Evolutionary conservation across 768 basidiomycete genomes (phyloP).

Genomic region (Leccinum incarnatum): DNA sequence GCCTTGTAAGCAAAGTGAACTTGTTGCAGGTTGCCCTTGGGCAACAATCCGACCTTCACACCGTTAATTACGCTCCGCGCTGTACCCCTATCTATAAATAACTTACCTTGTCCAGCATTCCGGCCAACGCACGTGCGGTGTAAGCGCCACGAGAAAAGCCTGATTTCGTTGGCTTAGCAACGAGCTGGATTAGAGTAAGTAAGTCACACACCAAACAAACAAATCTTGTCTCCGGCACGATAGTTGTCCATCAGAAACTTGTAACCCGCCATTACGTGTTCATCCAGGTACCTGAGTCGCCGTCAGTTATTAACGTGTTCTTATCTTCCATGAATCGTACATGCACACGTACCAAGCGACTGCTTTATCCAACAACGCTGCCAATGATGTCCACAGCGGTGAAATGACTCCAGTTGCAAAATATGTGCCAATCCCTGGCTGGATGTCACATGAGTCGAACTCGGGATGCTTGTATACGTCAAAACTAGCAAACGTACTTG

Average conservation of each 20-base stretch:
- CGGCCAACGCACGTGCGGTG: slow-evolving; percentile 69
- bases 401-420: slow-evolving; percentile 65
- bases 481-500: slow-evolving; percentile 44
- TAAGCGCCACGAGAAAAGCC: slow-evolving; percentile 80
- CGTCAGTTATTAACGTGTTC: background rate
- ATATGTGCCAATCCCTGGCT: slow-evolving; percentile 52
- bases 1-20: slow-evolving; percentile 73
- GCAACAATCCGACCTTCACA: slow-evolving; percentile 65
- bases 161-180: slow-evolving; percentile 25
- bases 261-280: slow-evolving; percentile 77
- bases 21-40: slow-evolving; percentile 65
- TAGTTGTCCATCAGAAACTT: slow-evolving; percentile 79
- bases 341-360: slow-evolving; percentile 61
- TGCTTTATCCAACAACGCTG: slow-evolving; percentile 63
- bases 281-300: slow-evolving; percentile 57
- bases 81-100: background rate
- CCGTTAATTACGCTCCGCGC: background rate
- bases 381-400: slow-evolving; percentile 55
- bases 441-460: background rate
- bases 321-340: background rate
- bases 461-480: background rate
- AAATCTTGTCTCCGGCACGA: slow-evolving; percentile 65
- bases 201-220: slow-evolving; percentile 55
- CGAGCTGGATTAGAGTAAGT: background rate
- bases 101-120: slow-evolving; percentile 64